These are phyloP conservation scores for Cucurbita moschata DNA, from an alignment of 306 rosid genomes.

Conservation along the genomic window DNA sequence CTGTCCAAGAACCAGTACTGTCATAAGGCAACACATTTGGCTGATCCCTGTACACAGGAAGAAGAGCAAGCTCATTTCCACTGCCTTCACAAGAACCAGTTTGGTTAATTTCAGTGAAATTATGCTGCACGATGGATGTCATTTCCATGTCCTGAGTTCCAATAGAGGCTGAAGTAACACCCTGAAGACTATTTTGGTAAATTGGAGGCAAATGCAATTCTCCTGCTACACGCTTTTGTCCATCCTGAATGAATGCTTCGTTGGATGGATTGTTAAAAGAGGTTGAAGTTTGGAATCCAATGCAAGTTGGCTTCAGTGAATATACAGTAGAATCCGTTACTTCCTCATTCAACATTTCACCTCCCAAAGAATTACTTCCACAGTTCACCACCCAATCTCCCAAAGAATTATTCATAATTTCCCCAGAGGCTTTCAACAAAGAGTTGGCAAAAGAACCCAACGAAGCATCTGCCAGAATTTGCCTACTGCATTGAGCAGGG, in stretches of 20 bases:
- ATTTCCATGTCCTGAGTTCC: conserved; percentile 21
- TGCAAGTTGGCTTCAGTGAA: conserved; percentile 17
- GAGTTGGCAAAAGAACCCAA: conserved; percentile 6
- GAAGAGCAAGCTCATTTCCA: conserved; percentile 22
- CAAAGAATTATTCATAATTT: conserved; percentile 24
- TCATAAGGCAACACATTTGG: conserved; percentile 20
- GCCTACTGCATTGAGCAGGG: conserved; percentile 13
- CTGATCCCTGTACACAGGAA: conserved; percentile 30
- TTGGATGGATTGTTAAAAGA: conserved; percentile 2
- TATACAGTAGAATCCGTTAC: conserved; percentile 10
- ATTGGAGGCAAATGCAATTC: conserved; percentile 18
- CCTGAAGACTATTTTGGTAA: conserved; percentile 40
- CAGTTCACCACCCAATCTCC: conserved; percentile 33
- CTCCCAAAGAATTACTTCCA: conserved; percentile 14
- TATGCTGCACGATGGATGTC: conserved; percentile 16
- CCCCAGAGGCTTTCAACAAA: conserved; percentile 24
- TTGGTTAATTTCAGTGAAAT: conserved; percentile 6
- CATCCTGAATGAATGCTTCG: conserved; percentile 12
- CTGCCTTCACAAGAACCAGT: conserved; percentile 17
- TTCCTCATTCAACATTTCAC: conserved; percentile 14
- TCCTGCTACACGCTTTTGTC: conserved; percentile 20
- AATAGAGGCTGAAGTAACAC: conserved; percentile 31
- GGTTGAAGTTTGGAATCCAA: not conserved
- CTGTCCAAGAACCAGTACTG: conserved; percentile 24
- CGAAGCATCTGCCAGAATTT: conserved; percentile 16